Base-by-base conservation (phyloP, 495 filamentous ascomycete species). In the Xylaria grammica region DNA sequence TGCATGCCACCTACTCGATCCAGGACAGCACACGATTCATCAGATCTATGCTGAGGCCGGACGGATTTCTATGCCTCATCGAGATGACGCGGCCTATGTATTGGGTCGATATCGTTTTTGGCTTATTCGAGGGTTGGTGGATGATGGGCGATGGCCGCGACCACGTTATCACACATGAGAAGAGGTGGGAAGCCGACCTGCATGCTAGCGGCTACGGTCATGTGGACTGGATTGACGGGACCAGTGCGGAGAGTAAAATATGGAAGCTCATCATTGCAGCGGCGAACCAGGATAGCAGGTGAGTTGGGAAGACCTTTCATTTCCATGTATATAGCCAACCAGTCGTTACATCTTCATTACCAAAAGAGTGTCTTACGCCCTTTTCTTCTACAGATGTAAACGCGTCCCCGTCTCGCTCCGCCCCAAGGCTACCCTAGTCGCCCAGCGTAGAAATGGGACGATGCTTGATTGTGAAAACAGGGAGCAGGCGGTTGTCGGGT, bases 91-190 rank as follows among this genome's bases (percentile, higher is more conserved):
- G 69, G 17, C 69, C 63, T 46, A 50, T 78, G 0, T 74, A 74
- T 59, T 83, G 77, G 68, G 71, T 82, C 15, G 82, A 87, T 55
- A 55, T 87, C 27, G 74, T 82, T 9, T 85, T 81, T 56, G 83
- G 83, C 2, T 65, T 82, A 6, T 74, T 86, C 0, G 78, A 83
- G 22, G 83, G 84, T 7, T 87, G 84, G 84, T 86, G 84, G 84
- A 68, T 80, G 15, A 80, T 81, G 17, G 75, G 79, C 11, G 81
- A 85, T 56, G 80, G 81, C 1, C 77, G 82, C 0, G 17, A 36
- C 4, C 82, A 87, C 66, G 82, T 82, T 0, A 48, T 85, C 8
- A 69, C 73, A 0, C 48, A 65, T 9, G 67, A 73, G 27, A n/a
- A 51, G 0, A 54, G 58, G 1, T 85, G 83, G 84, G 68, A 80